Conservation (phyloP, 257 asterid genomes). For the Solanum acaule region DNA sequence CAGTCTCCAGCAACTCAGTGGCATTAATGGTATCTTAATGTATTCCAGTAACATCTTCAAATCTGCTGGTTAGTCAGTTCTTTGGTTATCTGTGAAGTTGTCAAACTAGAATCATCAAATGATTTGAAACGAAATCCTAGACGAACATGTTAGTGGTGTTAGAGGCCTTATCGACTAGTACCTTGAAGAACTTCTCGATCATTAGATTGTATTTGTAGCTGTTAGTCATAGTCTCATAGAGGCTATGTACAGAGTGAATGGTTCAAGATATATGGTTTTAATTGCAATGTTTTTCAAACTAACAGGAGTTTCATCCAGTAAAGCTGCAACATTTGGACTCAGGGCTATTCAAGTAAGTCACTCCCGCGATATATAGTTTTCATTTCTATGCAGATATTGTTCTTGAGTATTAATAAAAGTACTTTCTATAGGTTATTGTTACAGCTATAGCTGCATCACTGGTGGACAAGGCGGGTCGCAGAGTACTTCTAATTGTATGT, state of each 20-base stretch:
- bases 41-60: constrained; percentile 77
- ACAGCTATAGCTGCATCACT: constrained; percentile 54
- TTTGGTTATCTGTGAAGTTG: not conserved
- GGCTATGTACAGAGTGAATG: not conserved
- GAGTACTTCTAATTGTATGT: constrained; percentile 70
- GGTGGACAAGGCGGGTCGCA: constrained; percentile 73
- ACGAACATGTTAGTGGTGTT: not conserved
- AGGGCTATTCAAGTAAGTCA: constrained; percentile 69
- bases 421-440: constrained; percentile 41
- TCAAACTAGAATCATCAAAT: not conserved
- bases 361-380: not conserved
- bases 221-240: not conserved
- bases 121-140: not conserved
- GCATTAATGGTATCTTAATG: constrained; percentile 72
- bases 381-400: not conserved
- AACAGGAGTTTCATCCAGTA: constrained; percentile 64
- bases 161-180: not conserved
- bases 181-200: not conserved
- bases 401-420: not conserved
- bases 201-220: not conserved
- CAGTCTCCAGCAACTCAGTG: constrained; percentile 76
- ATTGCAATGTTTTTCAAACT: not conserved
- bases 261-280: not conserved
- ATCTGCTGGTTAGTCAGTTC: constrained; percentile 47
- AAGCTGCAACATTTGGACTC: constrained; percentile 62